These are phyloP conservation scores for Diaporthe batatas DNA, from an alignment of 2,329 filamentous ascomycete genomes.

Conservation along the genomic window DNA sequence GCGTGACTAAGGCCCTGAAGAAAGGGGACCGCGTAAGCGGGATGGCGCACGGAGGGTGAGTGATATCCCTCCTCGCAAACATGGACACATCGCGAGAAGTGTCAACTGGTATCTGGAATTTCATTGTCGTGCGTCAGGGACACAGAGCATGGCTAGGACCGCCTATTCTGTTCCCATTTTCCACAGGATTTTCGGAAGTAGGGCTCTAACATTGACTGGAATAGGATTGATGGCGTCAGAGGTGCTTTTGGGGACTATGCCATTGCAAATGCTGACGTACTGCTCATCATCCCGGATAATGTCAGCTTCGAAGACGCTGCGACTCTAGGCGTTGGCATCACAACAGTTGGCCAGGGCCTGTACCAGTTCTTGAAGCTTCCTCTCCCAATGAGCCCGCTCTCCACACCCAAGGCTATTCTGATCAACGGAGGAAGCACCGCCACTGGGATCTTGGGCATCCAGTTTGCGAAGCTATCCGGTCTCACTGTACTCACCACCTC, in stretches of 20 bases:
- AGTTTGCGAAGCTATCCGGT: constrained; percentile 55
- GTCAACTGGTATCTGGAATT: background rate
- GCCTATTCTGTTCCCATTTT: too few species aligned
- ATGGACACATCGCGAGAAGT: background rate
- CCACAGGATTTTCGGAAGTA: background rate
- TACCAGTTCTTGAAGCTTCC: constrained; percentile 61
- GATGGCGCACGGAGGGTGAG: constrained; percentile 29
- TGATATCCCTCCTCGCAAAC: background rate
- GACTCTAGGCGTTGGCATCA: constrained; percentile 56
- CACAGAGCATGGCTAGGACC: background rate
- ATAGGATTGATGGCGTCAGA: constrained; percentile 54
- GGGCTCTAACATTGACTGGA: constrained; percentile 44
- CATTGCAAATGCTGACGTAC: constrained; percentile 55
- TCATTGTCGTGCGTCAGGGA: background rate
- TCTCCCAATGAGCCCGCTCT: constrained; percentile 56
- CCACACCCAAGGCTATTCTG: constrained; percentile 43
- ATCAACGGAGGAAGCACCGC: constrained; percentile 64
- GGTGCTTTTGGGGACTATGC: constrained; percentile 59
- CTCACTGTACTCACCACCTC: constrained; percentile 53
- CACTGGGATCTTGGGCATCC: constrained; percentile 63
- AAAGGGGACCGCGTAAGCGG: constrained; percentile 60
- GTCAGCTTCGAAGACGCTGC: constrained; percentile 62
- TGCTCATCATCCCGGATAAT: constrained; percentile 59
- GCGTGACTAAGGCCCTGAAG: constrained; percentile 57
- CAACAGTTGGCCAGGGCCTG: constrained; percentile 62